Evolutionary conservation across 2,329 filamentous ascomycete species (phyloP).

Genomic region (Fusarium begoniae): DNA sequence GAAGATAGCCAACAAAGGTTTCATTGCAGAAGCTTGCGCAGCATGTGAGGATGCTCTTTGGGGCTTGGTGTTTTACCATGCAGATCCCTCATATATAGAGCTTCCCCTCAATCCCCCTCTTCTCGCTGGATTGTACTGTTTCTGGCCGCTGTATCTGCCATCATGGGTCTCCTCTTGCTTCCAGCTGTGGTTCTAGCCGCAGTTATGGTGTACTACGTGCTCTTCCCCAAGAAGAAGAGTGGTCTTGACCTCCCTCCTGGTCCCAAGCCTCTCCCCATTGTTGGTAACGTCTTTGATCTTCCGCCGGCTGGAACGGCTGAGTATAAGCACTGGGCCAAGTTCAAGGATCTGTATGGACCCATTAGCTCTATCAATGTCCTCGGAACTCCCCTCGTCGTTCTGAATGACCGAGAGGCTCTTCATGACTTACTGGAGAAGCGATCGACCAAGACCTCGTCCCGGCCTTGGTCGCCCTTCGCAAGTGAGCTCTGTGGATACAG

Average conservation of each 20-base stretch:
- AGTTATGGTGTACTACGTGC: slow-evolving; percentile 19
- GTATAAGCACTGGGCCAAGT: slow-evolving; percentile 53
- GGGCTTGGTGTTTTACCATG: not conserved
- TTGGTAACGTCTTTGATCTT: slow-evolving; percentile 61
- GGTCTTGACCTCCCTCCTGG: slow-evolving; percentile 54
- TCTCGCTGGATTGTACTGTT: not conserved
- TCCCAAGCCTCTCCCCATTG: slow-evolving; percentile 55
- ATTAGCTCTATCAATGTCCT: slow-evolving; percentile 53
- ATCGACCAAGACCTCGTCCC: slow-evolving; percentile 45
- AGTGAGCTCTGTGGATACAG: slow-evolving; percentile 40
- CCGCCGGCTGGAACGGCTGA: slow-evolving; percentile 50
- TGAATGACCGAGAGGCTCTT: slow-evolving; percentile 50
- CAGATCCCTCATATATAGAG: slow-evolving; percentile 2
- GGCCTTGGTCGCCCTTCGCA: slow-evolving; percentile 40
- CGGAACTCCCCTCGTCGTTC: slow-evolving; percentile 51
- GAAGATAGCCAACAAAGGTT: slow-evolving; percentile 5
- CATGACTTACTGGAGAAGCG: slow-evolving; percentile 50
- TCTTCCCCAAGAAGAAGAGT: slow-evolving; percentile 1
- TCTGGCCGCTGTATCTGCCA: not conserved
- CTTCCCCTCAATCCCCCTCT: not conserved
- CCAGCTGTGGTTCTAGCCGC: slow-evolving; percentile 15
- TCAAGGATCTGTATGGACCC: slow-evolving; percentile 50
- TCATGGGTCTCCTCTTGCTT: slow-evolving; percentile 16
- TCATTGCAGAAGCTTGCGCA: slow-evolving; percentile 15
- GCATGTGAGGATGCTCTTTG: not conserved